Evolutionary conservation across 2,329 filamentous ascomycete genomes (phyloP), one percentile per base, ranked within the genome.

Genomic region (Mollisiaceae sp.): DNA sequence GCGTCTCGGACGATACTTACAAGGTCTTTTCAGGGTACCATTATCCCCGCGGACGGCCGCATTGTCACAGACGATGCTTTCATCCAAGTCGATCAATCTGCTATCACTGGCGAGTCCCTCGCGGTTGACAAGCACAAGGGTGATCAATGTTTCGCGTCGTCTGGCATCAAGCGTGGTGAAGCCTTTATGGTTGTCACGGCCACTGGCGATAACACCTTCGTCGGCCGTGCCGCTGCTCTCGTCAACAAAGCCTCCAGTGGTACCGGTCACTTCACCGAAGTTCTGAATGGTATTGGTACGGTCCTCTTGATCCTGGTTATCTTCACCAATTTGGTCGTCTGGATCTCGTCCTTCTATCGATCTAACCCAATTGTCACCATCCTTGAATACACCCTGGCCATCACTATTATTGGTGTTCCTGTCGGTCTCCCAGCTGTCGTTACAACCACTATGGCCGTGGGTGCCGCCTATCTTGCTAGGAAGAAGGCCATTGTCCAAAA

Each of bases 401-500:
- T 97, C 74, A 95, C 92, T 74, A 94, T 97, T 71, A 91, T 96
- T 68, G 93, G 93, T 86, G 93, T 97, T 32, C 93, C 93, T 62
- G 93, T 97, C 80, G 93, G 93, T 89, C 91, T 97, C 71, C 93
- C 93, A 67, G 93, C 92, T 73, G 93, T 97, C 82, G 92, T 96
- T 67, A 97, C 93, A 74, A 97, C 93, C 73, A 97, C 93, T 77
- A 95, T 97, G 92, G 93, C 93, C 78, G 93, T 97, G 78, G 93
- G 93, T 82, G 93, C 93, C 71, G 91, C 92, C 69, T 95, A 95
- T 80, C 87, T 97, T 66, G 93, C 93, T 75, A 94, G 93, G 85
- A 94, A 94, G 85, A 89, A 94, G 83, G 93, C 93, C 62, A 96
- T 97, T 72, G 93, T 97, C 71, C 93, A 96, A 83, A 96, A 94